Evolutionary conservation across 2,329 filamentous ascomycete genomes (phyloP), one percentile per base, ranked within the genome.

Genomic region (Exophiala alcalophila): DNA sequence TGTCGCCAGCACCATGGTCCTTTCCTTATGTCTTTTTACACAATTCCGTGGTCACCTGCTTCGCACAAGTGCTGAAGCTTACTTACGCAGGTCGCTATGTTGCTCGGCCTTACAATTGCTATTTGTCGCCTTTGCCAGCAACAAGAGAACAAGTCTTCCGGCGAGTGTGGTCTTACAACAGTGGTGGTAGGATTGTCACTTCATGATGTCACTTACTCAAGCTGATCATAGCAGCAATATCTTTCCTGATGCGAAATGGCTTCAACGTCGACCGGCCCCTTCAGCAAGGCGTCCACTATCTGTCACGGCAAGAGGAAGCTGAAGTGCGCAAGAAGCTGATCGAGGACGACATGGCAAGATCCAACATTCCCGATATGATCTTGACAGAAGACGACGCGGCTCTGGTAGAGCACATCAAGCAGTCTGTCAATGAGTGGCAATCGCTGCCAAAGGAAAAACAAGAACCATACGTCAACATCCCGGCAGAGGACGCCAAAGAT

Each of bases 71-170:
- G 30, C 5, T 12, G 9, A 8, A 11, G 30, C 35, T 48, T 26
- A 48, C 35, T 8, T 12, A n/a, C 29, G 34, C 40, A 70, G 73
- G 64, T 43, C 57, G 63, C 28, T 85, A 84, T 56, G 66, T 73
- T 4, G 64, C 81, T 23, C 73, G 74, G 16, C 79, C 81, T 2
- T 84, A 81, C 65, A 84, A 84, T 61, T 71, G 84, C 61, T 70
- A 75, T 52, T 59, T 85, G 37, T 79, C 68, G 49, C 81, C 81
- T 1, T 57, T 81, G 8, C 60, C 76, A 19, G 61, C 68, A 15
- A 58, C 67, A 12, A 69, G 76, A 37, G 63, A 68, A 40, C 69
- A 69, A 11, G 59, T 83, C 18, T 74, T 84, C 28, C 76, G 81
- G 49, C 72, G 81, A n/a, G 72, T 72, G 37, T 78, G 81, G 57